Percentiles rank a stretch among this genome's conserved stretches.
These are phyloP conservation scores for Ganoderma lucidum DNA, from an alignment of 1,284 basidiomycete species.

Conservation along the genomic window DNA sequence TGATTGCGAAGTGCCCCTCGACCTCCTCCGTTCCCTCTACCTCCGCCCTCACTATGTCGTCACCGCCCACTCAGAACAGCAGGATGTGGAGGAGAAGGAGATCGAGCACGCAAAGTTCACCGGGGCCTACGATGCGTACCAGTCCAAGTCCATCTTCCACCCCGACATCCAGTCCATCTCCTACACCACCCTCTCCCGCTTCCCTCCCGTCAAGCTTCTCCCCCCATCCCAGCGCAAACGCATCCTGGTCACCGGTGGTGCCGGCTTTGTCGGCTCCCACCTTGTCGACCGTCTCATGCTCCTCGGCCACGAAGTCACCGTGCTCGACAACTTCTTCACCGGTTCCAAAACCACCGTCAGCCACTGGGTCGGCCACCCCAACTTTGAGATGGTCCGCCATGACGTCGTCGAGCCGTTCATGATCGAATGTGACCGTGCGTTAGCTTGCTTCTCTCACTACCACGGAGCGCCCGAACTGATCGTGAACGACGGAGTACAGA, in stretches of 20 bases:
- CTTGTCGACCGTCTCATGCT: conserved; percentile 97
- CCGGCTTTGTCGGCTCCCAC: conserved; percentile 98
- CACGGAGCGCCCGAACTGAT: conserved; percentile 2
- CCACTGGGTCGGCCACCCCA: conserved; percentile 97
- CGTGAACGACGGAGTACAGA: conserved; percentile 56
- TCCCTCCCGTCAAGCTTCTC: conserved; percentile 91
- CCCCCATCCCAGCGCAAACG: conserved; percentile 84
- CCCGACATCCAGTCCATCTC: conserved; percentile 83
- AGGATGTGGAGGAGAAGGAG: conserved; percentile 38
- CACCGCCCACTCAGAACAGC: conserved; percentile 49
- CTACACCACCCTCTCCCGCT: conserved; percentile 90
- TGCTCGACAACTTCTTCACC: conserved; percentile 98
- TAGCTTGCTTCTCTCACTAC: not conserved
- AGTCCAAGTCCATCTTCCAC: conserved; percentile 86
- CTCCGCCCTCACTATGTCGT: conserved; percentile 82
- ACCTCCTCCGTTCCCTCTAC: conserved; percentile 85
- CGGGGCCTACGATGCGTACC: conserved; percentile 63
- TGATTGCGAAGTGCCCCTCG: conserved; percentile 83
- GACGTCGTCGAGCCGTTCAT: conserved; percentile 97
- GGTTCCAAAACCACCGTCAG: conserved; percentile 94
- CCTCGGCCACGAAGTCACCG: conserved; percentile 96
- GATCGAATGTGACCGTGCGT: conserved; percentile 95
- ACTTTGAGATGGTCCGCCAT: conserved; percentile 97
- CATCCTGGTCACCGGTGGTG: conserved; percentile 93
- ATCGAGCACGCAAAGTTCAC: conserved; percentile 63